phyloP scores from a whole-genome alignment of 83 land plant species.

The Picea engelmannii region DNA sequence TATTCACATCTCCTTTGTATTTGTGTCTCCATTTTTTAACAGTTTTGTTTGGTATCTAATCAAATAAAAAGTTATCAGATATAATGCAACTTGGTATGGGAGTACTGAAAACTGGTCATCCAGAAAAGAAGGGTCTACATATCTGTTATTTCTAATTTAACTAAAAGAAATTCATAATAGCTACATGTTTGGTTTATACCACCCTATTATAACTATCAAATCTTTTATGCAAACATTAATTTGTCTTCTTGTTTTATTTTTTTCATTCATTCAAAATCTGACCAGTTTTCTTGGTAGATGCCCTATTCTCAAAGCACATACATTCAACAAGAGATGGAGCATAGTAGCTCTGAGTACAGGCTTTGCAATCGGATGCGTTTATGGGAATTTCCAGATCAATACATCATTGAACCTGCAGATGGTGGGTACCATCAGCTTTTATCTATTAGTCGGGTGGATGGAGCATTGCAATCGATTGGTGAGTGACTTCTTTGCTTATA shows the following conservation, averaged over 20 bases:
- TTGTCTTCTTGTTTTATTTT: background rate
- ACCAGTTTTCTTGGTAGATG: background rate
- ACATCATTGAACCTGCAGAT: constrained; percentile 80
- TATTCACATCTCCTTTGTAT: too few relatives aligned
- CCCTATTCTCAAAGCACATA: background rate
- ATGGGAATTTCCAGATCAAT: constrained; percentile 88
- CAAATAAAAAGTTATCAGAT: too few relatives aligned
- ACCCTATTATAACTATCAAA: background rate
- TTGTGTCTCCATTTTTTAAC: too few relatives aligned
- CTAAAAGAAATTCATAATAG: too few relatives aligned
- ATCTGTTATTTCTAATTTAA: too few relatives aligned
- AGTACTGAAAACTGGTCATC: too few relatives aligned
- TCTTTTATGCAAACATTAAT: background rate
- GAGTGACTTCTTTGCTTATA: constrained; percentile 9
- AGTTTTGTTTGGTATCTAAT: too few relatives aligned
- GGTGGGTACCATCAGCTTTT: constrained; percentile 44
- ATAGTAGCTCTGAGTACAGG: constrained; percentile 31
- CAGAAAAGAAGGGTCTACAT: too few relatives aligned
- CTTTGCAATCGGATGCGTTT: constrained; percentile 67
- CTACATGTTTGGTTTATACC: too few relatives aligned
- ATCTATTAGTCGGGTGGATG: constrained; percentile 69
- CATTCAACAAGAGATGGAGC: constrained; percentile 10
- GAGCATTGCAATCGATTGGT: constrained; percentile 63
- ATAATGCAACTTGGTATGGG: too few relatives aligned
- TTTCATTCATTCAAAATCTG: background rate